Evolutionary conservation across 441 rosid species (phyloP), one percentile per base, ranked within the genome.

Genomic region (Mallotus japonicus): DNA sequence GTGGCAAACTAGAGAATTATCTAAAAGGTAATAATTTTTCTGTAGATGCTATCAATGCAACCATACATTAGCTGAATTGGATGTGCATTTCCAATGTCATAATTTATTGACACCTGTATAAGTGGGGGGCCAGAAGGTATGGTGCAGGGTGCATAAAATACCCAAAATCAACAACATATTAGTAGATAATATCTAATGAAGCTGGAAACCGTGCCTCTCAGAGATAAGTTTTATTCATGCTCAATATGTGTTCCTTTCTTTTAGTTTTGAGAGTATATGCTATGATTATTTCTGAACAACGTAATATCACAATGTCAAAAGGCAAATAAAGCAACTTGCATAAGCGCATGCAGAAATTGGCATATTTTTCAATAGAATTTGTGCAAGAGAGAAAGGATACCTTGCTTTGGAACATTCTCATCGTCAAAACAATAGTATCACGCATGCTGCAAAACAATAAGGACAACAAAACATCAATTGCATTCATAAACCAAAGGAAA

Each of bases 361-460:
- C 34, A 75, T 13, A 64, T 13, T 63, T 51, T 49, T 51, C 34
- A 22, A 73, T 73, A 5, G 65, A 44, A 34, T 44, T 60, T 42
- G 57, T 46, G 49, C 14, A 40, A 53, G 66, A 68, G 13, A 46
- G 56, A 50, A 63, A 37, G 69, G 15, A 71, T 85, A 95, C 99
- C 99, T 91, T 95, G 86, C 84, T 90, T 71, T 91, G 98, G 83
- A 92, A 88, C 89, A 83, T 83, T 82, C 99, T 84, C 91, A 89
- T 82, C 11, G 96, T 89, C 88, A 95, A 84, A 60, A 91, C 97
- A 55, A 95, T 82, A 13, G 96, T 84, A 79, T 95, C 97, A 1
- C 99, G 96, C 86, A 82, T 84, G 61, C 99, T 95, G 66, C 79
- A 76, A 49, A 77, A 77, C 28, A 46, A 65, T 20, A 67, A 8